Conservation (phyloP, 2,329 filamentous ascomycete genomes). For the Elsinoe australis region DNA sequence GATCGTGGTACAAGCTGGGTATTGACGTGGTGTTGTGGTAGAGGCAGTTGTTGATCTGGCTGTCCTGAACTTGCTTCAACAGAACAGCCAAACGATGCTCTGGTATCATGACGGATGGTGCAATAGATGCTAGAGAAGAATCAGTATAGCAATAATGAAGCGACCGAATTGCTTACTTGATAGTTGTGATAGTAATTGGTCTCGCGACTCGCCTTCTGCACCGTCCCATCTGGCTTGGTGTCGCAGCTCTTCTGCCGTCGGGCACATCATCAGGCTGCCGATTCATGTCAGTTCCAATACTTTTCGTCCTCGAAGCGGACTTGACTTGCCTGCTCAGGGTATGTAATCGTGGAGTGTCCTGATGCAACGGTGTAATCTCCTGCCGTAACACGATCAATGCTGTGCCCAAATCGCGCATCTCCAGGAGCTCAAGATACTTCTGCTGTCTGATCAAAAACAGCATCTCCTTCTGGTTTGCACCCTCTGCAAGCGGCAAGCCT, state of each 20-base stretch:
- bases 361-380: slow-evolving; percentile 79
- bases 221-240: slow-evolving; percentile 78
- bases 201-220: slow-evolving; percentile 65
- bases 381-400: slow-evolving; percentile 77
- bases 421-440: slow-evolving; percentile 87
- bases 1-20: slow-evolving; percentile 83
- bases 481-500: slow-evolving; percentile 66
- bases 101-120: slow-evolving; percentile 93
- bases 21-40: slow-evolving; percentile 77
- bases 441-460: slow-evolving; percentile 83
- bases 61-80: slow-evolving; percentile 73
- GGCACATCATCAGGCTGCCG: slow-evolving; percentile 79
- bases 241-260: slow-evolving; percentile 67
- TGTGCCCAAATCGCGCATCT: slow-evolving; percentile 61
- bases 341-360: slow-evolving; percentile 69
- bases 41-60: slow-evolving; percentile 73
- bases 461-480: slow-evolving; percentile 71
- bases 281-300: slow-evolving; percentile 1
- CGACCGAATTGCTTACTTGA: slow-evolving; percentile 56
- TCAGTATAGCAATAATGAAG: slow-evolving; percentile 14
- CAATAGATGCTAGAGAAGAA: slow-evolving; percentile 65
- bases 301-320: neutral
- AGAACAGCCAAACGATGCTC: slow-evolving; percentile 78
- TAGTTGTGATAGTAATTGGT: slow-evolving; percentile 66
- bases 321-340: slow-evolving; percentile 62